Percentiles rank a stretch among this genome's conserved stretches.
phyloP scores from a whole-genome alignment of 768 basidiomycete species.

The Termitomyces sp. region DNA sequence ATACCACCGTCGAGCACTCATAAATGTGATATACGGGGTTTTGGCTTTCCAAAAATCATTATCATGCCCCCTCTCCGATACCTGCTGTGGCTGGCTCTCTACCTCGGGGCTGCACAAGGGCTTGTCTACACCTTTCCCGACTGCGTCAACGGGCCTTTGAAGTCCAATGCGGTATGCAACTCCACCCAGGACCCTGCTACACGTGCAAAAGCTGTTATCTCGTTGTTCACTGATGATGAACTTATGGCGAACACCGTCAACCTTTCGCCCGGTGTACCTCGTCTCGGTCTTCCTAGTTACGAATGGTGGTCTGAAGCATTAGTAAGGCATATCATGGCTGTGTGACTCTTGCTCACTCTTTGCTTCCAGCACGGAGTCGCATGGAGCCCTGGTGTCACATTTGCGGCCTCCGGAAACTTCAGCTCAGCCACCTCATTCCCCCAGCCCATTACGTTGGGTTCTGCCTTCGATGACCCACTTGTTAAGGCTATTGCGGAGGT shows the following conservation, averaged over 20 bases:
- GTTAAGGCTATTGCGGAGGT: slow-evolving; percentile 45
- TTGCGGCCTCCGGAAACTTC: slow-evolving; percentile 47
- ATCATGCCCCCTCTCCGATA: slow-evolving; percentile 1
- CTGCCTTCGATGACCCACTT: slow-evolving; percentile 52
- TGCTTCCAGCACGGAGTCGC: slow-evolving; percentile 50
- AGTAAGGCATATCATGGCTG: slow-evolving; percentile 22
- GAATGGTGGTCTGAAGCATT: slow-evolving; percentile 62
- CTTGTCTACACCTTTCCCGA: slow-evolving; percentile 42
- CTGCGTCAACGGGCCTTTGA: slow-evolving; percentile 43
- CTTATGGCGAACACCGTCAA: slow-evolving; percentile 50
- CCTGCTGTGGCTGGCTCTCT: slow-evolving; percentile 7
- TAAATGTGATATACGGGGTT: background rate
- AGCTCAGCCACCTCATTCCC: slow-evolving; percentile 59
- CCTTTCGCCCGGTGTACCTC: slow-evolving; percentile 45
- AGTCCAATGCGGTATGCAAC: slow-evolving; percentile 45
- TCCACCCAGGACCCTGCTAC: slow-evolving; percentile 37
- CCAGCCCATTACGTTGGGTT: slow-evolving; percentile 50
- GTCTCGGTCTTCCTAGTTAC: slow-evolving; percentile 52
- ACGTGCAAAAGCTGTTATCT: slow-evolving; percentile 46
- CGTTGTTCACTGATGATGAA: slow-evolving; percentile 47
- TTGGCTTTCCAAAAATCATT: too few relatives aligned
- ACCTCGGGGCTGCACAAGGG: background rate
- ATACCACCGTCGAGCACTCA: background rate
- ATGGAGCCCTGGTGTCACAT: slow-evolving; percentile 46
- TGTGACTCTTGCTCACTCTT: background rate